phyloP scores from a whole-genome alignment of 768 basidiomycete genomes.

The Amyloporia xantha region DNA sequence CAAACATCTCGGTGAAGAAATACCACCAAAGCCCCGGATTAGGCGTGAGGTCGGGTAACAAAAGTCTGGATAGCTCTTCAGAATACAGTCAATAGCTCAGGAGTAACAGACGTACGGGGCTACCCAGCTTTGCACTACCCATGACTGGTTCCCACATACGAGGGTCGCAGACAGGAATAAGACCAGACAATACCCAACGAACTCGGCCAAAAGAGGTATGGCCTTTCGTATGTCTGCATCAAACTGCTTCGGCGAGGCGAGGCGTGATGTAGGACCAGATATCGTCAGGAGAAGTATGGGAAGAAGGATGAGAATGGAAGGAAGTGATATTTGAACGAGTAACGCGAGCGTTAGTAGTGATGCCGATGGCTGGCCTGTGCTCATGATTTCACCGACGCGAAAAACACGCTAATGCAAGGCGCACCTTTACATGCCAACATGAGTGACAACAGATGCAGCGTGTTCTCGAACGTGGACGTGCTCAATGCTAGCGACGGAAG shows the following conservation, averaged over 20 bases:
- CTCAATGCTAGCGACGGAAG: slow-evolving; percentile 77
- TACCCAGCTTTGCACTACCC: slow-evolving; percentile 81
- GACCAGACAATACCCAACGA: slow-evolving; percentile 39
- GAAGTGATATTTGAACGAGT: slow-evolving; percentile 65
- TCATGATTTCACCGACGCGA: not conserved
- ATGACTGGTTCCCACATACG: slow-evolving; percentile 53
- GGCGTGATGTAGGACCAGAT: slow-evolving; percentile 53
- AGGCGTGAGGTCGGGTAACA: slow-evolving; percentile 84
- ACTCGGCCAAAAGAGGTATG: slow-evolving; percentile 39
- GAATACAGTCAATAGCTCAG: not conserved
- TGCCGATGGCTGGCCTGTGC: slow-evolving; percentile 49
- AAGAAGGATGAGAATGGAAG: slow-evolving; percentile 58
- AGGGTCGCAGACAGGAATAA: slow-evolving; percentile 48
- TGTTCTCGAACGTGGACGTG: slow-evolving; percentile 78
- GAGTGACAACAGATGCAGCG: slow-evolving; percentile 56
- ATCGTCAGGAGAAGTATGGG: slow-evolving; percentile 66
- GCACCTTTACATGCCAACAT: slow-evolving; percentile 66
- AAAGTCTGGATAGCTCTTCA: slow-evolving; percentile 44
- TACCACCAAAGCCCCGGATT: slow-evolving; percentile 98
- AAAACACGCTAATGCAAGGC: slow-evolving; percentile 6
- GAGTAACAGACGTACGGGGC: slow-evolving; percentile 50
- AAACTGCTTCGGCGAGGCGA: slow-evolving; percentile 50
- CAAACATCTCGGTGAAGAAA: slow-evolving; percentile 99
- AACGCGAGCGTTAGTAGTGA: slow-evolving; percentile 65
- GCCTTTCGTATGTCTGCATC: slow-evolving; percentile 7